Base-by-base conservation (phyloP, 192 early-diverging fungal genomes). In the Mortierella antarctica region DNA sequence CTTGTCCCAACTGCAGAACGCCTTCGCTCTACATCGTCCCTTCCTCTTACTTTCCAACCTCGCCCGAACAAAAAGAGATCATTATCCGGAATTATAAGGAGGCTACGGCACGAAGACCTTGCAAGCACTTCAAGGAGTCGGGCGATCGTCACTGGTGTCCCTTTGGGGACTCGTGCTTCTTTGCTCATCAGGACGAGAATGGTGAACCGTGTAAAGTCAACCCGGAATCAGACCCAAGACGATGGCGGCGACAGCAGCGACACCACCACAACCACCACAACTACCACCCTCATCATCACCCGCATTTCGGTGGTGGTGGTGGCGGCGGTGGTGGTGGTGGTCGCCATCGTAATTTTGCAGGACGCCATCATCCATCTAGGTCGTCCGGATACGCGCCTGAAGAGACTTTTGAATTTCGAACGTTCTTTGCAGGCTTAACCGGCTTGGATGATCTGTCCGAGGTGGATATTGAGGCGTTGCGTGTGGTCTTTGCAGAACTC, bases 61-160 rank as follows among this genome's bases (percentile, higher is more conserved):
- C 40, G 13, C 31, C 68, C 5, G 77, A 71, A 21, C 70, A 80
- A 54, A 80, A 80, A 42, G 70, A 80, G 21, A 54, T 62, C 18
- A 80, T 80, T 48, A 67, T 80, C 11, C 63, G 56, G 15, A 71
- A 71, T 5, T 71, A 71, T 59, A 71, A 71, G 51, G 58, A 62
- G 13, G 59, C 50, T 5, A n/a, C 51, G 1, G 40, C 44, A 9
- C 21, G 48, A 41, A 42, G 49, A 6, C 51, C 59, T 13, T 71
- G 69, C 41, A 61, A 54, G 7, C 31, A 31, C 31, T 31, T 31
- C 31, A 60, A 60, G 45, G 55, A 58, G 7, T 80, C 77, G 3
- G 77, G 70, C 39, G 67, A 66, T 9, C 77, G 65, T 31, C 77
- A 61, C 48, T 80, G 77, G 77, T 80, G 77, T 49, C 77, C 70